phyloP scores from a whole-genome alignment of 345 rosid species.

The Brassica incana region DNA sequence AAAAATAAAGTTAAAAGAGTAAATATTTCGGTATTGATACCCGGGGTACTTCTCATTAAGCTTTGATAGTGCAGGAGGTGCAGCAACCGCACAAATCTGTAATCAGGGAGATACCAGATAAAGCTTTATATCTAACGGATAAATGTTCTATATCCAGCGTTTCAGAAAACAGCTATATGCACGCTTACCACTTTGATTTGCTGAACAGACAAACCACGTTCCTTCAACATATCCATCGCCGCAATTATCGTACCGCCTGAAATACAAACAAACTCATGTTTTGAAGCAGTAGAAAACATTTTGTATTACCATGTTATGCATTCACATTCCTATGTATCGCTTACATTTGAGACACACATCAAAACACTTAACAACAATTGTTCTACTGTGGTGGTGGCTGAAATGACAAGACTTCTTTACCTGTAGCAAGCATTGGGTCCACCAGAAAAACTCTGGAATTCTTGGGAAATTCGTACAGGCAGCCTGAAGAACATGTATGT shows the following conservation, averaged over 20 bases:
- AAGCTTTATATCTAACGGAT: neutral
- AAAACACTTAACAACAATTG: neutral
- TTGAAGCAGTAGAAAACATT: slow-evolving; percentile 4
- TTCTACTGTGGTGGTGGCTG: slow-evolving; percentile 2
- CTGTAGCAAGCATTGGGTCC: slow-evolving; percentile 92
- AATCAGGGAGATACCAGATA: neutral
- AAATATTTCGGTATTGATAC: slow-evolving; percentile 40
- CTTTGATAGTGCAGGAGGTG: slow-evolving; percentile 91
- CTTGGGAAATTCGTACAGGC: slow-evolving; percentile 65
- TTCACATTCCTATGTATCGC: neutral
- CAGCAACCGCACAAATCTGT: slow-evolving; percentile 90
- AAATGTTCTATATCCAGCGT: slow-evolving; percentile 1
- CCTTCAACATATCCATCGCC: slow-evolving; percentile 64
- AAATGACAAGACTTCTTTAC: slow-evolving; percentile 36
- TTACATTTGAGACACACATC: neutral
- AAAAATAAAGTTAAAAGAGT: neutral
- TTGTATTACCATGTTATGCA: neutral
- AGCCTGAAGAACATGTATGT: slow-evolving; percentile 52
- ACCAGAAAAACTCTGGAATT: slow-evolving; percentile 73
- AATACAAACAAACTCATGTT: slow-evolving; percentile 14
- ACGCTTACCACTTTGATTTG: slow-evolving; percentile 85
- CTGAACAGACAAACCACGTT: slow-evolving; percentile 65
- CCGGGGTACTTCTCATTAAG: slow-evolving; percentile 94
- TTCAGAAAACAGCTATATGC: neutral
- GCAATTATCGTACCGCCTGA: slow-evolving; percentile 88